Conservation (phyloP, 192 early-diverging fungal species). For the Rhizophagus prolifer region DNA sequence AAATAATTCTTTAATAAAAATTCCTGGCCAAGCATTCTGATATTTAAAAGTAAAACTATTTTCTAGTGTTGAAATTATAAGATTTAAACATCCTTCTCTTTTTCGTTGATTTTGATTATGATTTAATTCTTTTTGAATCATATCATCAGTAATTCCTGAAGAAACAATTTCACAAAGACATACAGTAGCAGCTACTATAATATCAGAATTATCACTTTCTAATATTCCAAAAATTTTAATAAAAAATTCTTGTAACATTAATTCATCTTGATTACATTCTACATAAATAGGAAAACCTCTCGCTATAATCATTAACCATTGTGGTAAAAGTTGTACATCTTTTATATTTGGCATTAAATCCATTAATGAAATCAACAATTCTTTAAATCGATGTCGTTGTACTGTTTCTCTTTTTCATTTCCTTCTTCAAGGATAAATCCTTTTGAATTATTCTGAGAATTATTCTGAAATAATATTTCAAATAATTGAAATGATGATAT, state of each 20-base stretch:
- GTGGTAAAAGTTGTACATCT: constrained; percentile 76
- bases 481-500: constrained; percentile 77
- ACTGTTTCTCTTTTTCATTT: constrained; percentile 26
- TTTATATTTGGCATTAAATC: constrained; percentile 82
- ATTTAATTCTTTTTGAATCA: constrained; percentile 60
- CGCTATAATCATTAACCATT: constrained; percentile 81
- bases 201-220: constrained; percentile 59
- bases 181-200: constrained; percentile 63
- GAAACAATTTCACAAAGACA: constrained; percentile 68
- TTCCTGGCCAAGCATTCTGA: constrained; percentile 80
- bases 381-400: constrained; percentile 47
- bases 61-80: constrained; percentile 52
- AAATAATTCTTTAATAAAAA: constrained; percentile 78
- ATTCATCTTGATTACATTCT: constrained; percentile 45
- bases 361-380: constrained; percentile 55
- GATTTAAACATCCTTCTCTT: constrained; percentile 40
- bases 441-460: constrained; percentile 43
- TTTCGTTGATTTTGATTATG: constrained; percentile 31
- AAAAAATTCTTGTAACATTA: constrained; percentile 56
- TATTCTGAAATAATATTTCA: constrained; percentile 56
- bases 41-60: constrained; percentile 73
- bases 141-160: constrained; percentile 72
- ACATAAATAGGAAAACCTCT: constrained; percentile 74
- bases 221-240: constrained; percentile 64
- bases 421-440: constrained; percentile 41